Conservation (phyloP, 306 rosid genomes). For the Trifolium pratense region DNA sequence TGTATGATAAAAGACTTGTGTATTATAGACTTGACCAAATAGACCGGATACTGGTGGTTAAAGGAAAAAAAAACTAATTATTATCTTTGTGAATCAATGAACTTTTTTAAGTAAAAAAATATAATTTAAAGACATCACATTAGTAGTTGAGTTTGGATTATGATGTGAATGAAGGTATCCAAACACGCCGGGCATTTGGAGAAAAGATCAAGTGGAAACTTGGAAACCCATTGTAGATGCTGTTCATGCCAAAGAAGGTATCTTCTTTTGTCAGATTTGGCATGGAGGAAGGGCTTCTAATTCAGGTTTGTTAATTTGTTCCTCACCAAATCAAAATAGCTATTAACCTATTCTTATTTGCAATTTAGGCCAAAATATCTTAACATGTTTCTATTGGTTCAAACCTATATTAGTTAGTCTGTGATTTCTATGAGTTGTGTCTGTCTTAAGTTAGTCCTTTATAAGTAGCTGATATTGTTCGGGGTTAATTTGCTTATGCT, state of each 20-base stretch:
- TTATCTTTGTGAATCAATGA: too few relatives aligned
- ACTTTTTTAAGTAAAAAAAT: too few relatives aligned
- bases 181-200: constrained; percentile 17
- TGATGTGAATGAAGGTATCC: constrained; percentile 18
- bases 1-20: too few relatives aligned
- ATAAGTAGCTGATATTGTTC: too few relatives aligned
- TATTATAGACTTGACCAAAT: too few relatives aligned
- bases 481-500: too few relatives aligned
- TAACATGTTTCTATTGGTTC: background rate
- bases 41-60: too few relatives aligned
- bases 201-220: constrained; percentile 15
- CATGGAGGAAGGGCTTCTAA: constrained; percentile 28
- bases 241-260: constrained; percentile 21
- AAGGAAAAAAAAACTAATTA: too few relatives aligned
- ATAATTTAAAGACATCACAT: too few relatives aligned
- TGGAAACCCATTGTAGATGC: constrained; percentile 28
- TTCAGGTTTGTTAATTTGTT: background rate
- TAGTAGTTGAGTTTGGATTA: background rate
- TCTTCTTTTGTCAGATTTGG: constrained; percentile 28
- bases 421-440: too few relatives aligned
- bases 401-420: too few relatives aligned
- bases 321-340: background rate
- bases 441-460: too few relatives aligned
- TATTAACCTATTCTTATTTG: background rate
- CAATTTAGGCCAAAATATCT: background rate